Evolutionary conservation across 345 rosid genomes (phyloP).

Genomic region (Pistacia integerrima): DNA sequence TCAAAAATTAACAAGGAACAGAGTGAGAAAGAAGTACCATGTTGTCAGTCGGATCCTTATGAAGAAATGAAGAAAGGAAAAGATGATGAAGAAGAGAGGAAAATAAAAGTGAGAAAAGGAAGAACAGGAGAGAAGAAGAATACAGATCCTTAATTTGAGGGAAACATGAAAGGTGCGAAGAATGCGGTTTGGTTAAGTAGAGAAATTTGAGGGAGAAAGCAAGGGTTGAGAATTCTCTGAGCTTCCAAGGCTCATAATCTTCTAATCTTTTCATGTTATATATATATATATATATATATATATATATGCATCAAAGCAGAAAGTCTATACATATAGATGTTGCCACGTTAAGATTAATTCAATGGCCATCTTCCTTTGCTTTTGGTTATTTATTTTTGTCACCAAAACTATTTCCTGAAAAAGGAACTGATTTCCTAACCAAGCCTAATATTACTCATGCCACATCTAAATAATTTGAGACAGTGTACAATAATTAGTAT

Average conservation of each 20-base stretch:
- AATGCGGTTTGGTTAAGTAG: constrained; percentile 29
- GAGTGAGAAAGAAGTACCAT: constrained; percentile 45
- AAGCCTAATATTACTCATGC: neutral
- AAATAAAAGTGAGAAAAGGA: constrained; percentile 29
- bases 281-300: neutral
- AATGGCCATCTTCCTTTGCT: neutral
- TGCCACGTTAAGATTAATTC: neutral
- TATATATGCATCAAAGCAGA: neutral
- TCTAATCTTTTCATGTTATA: no score
- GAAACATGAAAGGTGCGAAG: constrained; percentile 29
- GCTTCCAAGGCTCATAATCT: constrained; percentile 22
- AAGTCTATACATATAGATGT: no score
- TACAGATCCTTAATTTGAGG: constrained; percentile 60
- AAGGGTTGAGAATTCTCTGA: constrained; percentile 34
- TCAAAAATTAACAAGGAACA: neutral
- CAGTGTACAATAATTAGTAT: no score
- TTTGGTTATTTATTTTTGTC: constrained; percentile 14
- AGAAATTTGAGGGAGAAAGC: constrained; percentile 44
- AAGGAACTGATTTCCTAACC: neutral
- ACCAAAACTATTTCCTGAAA: neutral
- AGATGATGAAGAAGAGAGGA: constrained; percentile 32
- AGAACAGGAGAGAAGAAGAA: constrained; percentile 18
- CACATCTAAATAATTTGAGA: no score
- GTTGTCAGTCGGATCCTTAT: constrained; percentile 31
- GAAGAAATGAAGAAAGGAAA: constrained; percentile 27